Evolutionary conservation across 2,329 filamentous ascomycete species (phyloP).

Genomic region (Talaromyces islandicus): DNA sequence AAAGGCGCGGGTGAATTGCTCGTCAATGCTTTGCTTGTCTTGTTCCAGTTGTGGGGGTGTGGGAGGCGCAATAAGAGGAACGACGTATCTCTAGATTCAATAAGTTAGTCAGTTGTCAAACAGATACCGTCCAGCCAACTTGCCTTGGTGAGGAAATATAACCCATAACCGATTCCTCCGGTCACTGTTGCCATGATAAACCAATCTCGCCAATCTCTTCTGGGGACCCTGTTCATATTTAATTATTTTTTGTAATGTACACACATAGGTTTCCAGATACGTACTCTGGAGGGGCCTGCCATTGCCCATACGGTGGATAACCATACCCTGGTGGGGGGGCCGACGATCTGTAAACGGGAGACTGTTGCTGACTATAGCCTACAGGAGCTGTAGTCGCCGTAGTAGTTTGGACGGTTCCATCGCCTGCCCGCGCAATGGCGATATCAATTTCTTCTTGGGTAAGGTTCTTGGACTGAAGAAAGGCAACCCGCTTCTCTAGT

Average conservation of each 20-base stretch:
- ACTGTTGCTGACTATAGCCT: slow-evolving; percentile 41
- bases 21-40: slow-evolving; percentile 88
- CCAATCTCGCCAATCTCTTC: slow-evolving; percentile 95
- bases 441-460: slow-evolving; percentile 91
- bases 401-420: slow-evolving; percentile 44
- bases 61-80: slow-evolving; percentile 84
- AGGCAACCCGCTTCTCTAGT: slow-evolving; percentile 87
- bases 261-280: slow-evolving; percentile 13
- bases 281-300: slow-evolving; percentile 51
- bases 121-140: slow-evolving; percentile 4
- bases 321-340: slow-evolving; percentile 42
- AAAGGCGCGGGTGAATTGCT: slow-evolving; percentile 89
- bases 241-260: neutral
- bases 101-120: slow-evolving; percentile 11
- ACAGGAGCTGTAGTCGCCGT: slow-evolving; percentile 43
- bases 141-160: slow-evolving; percentile 84
- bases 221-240: slow-evolving; percentile 48
- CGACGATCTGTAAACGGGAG: slow-evolving; percentile 33
- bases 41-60: slow-evolving; percentile 90
- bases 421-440: slow-evolving; percentile 69
- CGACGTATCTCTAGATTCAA: slow-evolving; percentile 69
- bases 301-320: slow-evolving; percentile 48
- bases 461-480: slow-evolving; percentile 92
- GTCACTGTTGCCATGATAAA: slow-evolving; percentile 99
- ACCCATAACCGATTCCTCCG: slow-evolving; percentile 78